Percentiles rank a stretch among this genome's conserved stretches.
Conservation (phyloP, 2,329 filamentous ascomycete genomes). For the Diaporthe sp. region DNA sequence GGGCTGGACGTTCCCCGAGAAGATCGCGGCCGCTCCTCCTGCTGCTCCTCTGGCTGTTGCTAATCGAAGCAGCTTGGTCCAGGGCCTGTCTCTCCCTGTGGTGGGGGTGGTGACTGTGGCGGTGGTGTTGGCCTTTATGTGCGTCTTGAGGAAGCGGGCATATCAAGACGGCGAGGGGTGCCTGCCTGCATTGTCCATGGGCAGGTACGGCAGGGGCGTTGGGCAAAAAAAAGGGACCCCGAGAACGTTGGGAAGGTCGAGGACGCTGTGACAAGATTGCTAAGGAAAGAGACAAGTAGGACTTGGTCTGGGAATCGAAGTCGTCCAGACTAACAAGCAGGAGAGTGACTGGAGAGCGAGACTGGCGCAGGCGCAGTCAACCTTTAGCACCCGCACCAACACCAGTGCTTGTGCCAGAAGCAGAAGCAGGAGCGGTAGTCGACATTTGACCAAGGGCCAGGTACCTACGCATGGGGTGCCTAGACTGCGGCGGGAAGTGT, state of each 20-base stretch:
- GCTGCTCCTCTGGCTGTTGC: not conserved
- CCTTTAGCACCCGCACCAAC: conserved; percentile 15
- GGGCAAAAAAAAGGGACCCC: not conserved
- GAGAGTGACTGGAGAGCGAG: not conserved
- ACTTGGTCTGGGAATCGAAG: conserved; percentile 11
- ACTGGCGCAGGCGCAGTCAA: conserved; percentile 22
- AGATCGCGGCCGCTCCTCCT: not conserved
- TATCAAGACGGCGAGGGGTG: conserved; percentile 25
- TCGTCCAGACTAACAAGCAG: conserved; percentile 15
- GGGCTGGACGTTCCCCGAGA: not conserved
- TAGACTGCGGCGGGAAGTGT: conserved; percentile 8
- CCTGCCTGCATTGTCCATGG: conserved; percentile 10
- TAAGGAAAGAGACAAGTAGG: not conserved
- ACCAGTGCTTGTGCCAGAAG: conserved; percentile 25
- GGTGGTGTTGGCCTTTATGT: not conserved
- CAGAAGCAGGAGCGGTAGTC: conserved; percentile 16
- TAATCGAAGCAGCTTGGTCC: not conserved
- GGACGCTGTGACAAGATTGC: not conserved
- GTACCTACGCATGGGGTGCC: not conserved
- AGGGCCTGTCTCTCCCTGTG: not conserved
- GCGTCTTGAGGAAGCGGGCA: not conserved
- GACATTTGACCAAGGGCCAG: conserved; percentile 3
- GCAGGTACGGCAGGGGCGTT: not conserved
- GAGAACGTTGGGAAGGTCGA: conserved; percentile 24
- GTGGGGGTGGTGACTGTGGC: not conserved